Evolutionary conservation across 2,329 filamentous ascomycete genomes (phyloP), one percentile per base, ranked within the genome.

Genomic region (Helotiales sp.): DNA sequence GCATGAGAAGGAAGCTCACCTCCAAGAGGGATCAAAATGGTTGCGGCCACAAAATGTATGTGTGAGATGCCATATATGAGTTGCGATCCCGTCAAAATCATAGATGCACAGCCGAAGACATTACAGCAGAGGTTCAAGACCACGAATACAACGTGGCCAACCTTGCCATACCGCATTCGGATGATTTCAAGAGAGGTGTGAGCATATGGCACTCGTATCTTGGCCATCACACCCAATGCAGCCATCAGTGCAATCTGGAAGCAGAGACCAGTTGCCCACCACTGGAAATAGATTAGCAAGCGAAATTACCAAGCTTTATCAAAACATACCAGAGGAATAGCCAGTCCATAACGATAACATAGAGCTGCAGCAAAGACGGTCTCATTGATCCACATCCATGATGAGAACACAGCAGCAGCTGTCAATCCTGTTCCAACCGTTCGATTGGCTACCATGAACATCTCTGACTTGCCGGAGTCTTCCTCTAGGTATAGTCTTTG

Each of bases 401-500:
- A 24, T n/a, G 52, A 59, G 36, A 64, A 61, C 6, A 63, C 60
- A 4, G 62, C 60, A 2, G 62, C 57, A 4, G 53, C 53, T 12
- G 62, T 64, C 3, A 63, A 42, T 29, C 60, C 62, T 12, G 62
- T 64, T 1, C 62, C 62, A 30, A 64, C 58, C 1, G 60, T 55
- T 19, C 60, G 58, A 58, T 64, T 64, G 5, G 62, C 60, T 10
- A 63, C 60, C 62, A 64, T 64, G 48, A 63, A 63, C 60, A 77
- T 77, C 57, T 77, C 75, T 1, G 78, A 42, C 17, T 19, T 78
- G 15, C 76, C 71, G 6, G 69, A 72, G 61, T 78, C 76, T 58
- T 78, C 77, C 1, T 70, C 59, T 15, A 77, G 68, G 55, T 76
- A 77, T 30, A 62, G 60, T 52, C 72, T 75, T 66, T 81, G 78